These are phyloP conservation scores for Schizonepeta tenuifolia DNA, from an alignment of 257 asterid genomes.

Conservation along the genomic window DNA sequence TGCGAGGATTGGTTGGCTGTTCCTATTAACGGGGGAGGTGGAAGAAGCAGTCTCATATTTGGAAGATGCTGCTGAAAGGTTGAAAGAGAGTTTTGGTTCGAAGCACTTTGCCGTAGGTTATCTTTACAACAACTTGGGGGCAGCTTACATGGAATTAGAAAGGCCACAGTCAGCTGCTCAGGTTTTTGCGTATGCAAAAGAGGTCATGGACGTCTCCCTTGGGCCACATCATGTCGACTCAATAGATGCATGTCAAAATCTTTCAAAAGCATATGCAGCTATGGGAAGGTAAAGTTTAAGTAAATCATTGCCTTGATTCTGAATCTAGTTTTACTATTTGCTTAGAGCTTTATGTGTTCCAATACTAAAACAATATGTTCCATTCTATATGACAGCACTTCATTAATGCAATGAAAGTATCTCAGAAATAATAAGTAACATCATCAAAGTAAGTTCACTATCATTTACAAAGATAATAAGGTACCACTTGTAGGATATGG, in stretches of 20 bases:
- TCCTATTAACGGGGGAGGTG: conserved; percentile 75
- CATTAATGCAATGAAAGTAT: neutral
- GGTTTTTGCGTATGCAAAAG: conserved; percentile 86
- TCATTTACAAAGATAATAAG: neutral
- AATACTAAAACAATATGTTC: neutral
- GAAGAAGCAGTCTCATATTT: conserved; percentile 73
- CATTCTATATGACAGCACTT: neutral
- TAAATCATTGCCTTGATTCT: conserved; percentile 26
- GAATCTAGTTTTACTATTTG: neutral
- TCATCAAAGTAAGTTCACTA: neutral
- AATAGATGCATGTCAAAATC: conserved; percentile 81
- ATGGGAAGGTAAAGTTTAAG: conserved; percentile 63
- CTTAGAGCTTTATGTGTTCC: conserved; percentile 7
- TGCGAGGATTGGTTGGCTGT: conserved; percentile 91
- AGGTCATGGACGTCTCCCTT: conserved; percentile 86
- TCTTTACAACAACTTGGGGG: conserved; percentile 89
- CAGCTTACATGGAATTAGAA: conserved; percentile 85
- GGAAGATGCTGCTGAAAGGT: conserved; percentile 94
- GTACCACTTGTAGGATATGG: neutral
- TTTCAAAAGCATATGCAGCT: conserved; percentile 94
- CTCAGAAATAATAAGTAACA: neutral
- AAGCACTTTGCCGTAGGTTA: conserved; percentile 86
- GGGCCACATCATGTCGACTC: conserved; percentile 92
- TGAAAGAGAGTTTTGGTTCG: conserved; percentile 89
- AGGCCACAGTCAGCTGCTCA: conserved; percentile 95